Conservation (phyloP, 1,139 yeast genomes). For the Kodamaea sp. region DNA sequence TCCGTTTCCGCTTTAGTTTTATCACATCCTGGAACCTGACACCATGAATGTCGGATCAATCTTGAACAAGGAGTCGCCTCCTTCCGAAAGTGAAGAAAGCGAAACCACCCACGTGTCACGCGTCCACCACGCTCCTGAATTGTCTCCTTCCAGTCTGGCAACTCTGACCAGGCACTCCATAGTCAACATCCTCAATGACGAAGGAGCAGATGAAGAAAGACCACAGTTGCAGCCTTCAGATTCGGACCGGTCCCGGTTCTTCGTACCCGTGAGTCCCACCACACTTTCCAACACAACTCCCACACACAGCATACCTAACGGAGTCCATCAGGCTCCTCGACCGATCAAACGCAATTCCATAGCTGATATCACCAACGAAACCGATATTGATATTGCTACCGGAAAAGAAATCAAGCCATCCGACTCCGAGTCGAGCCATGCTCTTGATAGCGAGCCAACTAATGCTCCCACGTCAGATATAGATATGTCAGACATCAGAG, state of each 20-base stretch:
- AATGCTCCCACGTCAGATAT: constrained; percentile 23
- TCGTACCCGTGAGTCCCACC: constrained; percentile 11
- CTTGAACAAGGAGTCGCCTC: constrained; percentile 44
- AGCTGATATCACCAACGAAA: constrained; percentile 42
- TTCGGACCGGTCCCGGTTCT: constrained; percentile 3
- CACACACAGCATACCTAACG: not conserved
- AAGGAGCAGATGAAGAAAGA: constrained; percentile 7
- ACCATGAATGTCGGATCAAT: constrained; percentile 51
- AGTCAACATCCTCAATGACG: constrained; percentile 24
- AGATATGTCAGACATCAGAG: constrained; percentile 38
- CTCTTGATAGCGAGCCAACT: not conserved
- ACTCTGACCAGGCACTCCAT: constrained; percentile 24
- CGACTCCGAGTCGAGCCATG: not conserved
- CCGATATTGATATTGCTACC: constrained; percentile 1
- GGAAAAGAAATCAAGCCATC: not conserved
- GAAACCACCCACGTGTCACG: not conserved
- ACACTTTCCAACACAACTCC: not conserved
- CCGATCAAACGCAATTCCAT: constrained; percentile 40
- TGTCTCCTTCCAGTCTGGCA: constrained; percentile 12
- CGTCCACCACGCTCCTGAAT: constrained; percentile 1
- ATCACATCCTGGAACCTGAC: constrained; percentile 4
- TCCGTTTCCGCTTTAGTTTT: no score
- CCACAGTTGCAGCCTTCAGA: not conserved
- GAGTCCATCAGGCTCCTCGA: constrained; percentile 1
- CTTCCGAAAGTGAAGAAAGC: constrained; percentile 25